Evolutionary conservation across 2,329 filamentous ascomycete species (phyloP), one percentile per base, ranked within the genome.

Genomic region (Alternaria panax): DNA sequence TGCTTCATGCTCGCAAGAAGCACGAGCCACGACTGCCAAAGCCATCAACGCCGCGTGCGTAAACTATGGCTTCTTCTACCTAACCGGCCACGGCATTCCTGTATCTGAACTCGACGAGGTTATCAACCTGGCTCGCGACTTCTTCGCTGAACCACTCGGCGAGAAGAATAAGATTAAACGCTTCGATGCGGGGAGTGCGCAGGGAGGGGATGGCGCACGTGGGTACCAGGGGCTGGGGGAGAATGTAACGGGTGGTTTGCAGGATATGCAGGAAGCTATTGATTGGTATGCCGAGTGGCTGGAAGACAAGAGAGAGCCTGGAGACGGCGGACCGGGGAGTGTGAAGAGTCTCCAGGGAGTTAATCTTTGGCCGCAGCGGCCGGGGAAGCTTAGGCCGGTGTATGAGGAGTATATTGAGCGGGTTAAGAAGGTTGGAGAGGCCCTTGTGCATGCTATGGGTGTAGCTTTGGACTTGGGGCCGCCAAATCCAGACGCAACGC

Each of bases 41-140:
- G 72, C 77, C 30, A 74, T 79, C 40, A 71, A 75, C 51, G 41
- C 59, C 22, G 79, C 79, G 4, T 81, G 79, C 65, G 63, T 64
- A 16, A 65, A 73, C 43, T 78, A 78, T 52, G 80, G 79, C 54
- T 81, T 81, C 69, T 80, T 82, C 67, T 80, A 81, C 61, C 75
- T 81, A 3, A 78, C 69, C 32, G 76, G 76, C 5, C 80, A 81
- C 63, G 79, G 78, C 12, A 79, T 81, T 20, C 73, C 79, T 0
- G 14, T 36, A 0, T 14, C 65, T 1, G 70, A 52, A 6, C 68
- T 77, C 5, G 64, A 74, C 20, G 25, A 66, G 8, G 55, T 79
- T 11, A 69, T 80, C 28, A 38, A 48, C 3, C 69, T 78, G 3
- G 75, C 77, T 0, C 71, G 75, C 4, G 45, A 60, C 4, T 80